phyloP scores from a whole-genome alignment of 2,329 filamentous ascomycete genomes.

The Fusarium globosum region DNA sequence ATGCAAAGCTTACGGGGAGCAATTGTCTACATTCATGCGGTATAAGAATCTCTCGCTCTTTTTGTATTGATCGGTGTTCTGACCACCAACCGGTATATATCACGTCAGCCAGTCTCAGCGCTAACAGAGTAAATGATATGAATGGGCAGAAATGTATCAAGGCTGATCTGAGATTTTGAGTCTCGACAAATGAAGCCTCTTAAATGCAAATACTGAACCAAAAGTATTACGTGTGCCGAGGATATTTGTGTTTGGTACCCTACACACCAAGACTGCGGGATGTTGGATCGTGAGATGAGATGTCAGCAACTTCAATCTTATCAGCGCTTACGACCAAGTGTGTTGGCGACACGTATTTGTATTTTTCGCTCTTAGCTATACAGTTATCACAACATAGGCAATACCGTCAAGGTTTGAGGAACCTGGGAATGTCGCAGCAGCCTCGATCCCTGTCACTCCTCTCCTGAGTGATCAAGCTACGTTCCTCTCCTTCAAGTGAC shows the following conservation, averaged over 20 bases:
- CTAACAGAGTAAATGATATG: conserved; percentile 1
- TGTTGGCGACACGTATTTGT: background rate
- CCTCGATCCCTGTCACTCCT: background rate
- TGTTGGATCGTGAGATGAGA: background rate
- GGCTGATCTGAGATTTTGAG: background rate
- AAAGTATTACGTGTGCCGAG: background rate
- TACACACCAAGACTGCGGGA: background rate
- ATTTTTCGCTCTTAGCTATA: background rate
- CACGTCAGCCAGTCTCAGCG: conserved; percentile 30
- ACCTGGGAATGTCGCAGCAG: background rate
- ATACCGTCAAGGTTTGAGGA: too few species aligned
- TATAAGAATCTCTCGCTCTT: background rate
- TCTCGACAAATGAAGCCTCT: background rate
- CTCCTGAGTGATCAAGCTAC: background rate
- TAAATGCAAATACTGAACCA: background rate
- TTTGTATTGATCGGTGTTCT: background rate
- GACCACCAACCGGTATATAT: background rate
- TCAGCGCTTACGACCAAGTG: background rate
- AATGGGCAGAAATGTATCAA: background rate
- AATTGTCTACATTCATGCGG: too few species aligned
- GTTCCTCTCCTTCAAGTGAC: background rate
- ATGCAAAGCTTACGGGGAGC: too few species aligned
- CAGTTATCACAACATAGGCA: background rate
- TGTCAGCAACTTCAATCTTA: background rate
- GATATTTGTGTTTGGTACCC: background rate